Conservation (phyloP, 2,329 filamentous ascomycete species). For the Fusarium fujikuroi region DNA sequence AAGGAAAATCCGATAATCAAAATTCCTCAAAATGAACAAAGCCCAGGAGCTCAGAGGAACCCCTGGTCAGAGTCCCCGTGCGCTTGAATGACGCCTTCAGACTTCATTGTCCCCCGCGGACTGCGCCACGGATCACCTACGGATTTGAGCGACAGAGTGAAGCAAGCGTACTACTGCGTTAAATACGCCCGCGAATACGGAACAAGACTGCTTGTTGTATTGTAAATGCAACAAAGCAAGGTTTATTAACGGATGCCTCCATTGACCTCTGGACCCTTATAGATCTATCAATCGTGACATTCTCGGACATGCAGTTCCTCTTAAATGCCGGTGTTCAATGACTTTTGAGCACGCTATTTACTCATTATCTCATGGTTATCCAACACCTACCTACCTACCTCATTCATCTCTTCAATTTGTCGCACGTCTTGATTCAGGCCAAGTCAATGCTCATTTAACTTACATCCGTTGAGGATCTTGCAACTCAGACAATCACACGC, state of each 20-base stretch:
- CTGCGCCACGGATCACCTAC: constrained; percentile 37
- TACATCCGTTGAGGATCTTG: not conserved
- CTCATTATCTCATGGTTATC: constrained; percentile 3
- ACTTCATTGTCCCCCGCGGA: constrained; percentile 1
- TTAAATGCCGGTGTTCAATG: constrained; percentile 1
- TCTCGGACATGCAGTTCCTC: not conserved
- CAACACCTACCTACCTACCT: not conserved
- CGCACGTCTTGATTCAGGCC: constrained; percentile 4
- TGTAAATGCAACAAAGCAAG: not conserved
- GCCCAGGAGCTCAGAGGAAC: not conserved
- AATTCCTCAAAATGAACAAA: constrained; percentile 18
- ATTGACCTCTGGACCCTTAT: constrained; percentile 4
- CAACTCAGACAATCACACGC: not conserved
- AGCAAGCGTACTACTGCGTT: constrained; percentile 11
- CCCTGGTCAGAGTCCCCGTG: constrained; percentile 16
- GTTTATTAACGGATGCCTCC: constrained; percentile 7
- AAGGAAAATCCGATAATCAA: not conserved
- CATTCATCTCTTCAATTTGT: not conserved
- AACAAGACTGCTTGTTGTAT: not conserved
- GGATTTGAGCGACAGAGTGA: constrained; percentile 25
- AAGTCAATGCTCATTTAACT: not conserved
- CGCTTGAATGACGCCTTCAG: not conserved
- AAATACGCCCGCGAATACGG: constrained; percentile 23
- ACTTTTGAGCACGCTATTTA: not conserved
- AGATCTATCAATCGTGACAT: not conserved